A percentile compares a stretch with the other conserved stretches of the same genome.
Conservation (phyloP, 2,329 filamentous ascomycete genomes). For the Trichoderma afroharzianum region DNA sequence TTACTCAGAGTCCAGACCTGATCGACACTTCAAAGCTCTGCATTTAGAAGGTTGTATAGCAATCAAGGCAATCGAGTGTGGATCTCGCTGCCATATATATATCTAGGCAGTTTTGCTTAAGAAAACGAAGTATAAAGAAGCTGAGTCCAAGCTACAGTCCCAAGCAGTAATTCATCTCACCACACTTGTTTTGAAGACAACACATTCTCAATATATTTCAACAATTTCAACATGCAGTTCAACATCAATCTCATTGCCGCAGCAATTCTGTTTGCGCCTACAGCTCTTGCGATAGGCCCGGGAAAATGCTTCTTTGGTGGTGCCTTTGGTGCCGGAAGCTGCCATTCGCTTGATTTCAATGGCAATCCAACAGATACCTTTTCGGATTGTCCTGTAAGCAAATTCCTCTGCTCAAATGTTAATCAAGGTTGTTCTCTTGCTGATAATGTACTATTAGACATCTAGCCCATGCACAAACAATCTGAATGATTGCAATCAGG, state of each 20-base stretch:
- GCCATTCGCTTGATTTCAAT: neutral
- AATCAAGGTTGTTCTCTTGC: neutral
- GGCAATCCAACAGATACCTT: neutral
- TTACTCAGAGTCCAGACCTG: neutral
- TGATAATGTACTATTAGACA: neutral
- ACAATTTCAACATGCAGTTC: neutral
- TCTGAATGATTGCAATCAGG: neutral
- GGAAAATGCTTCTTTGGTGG: neutral
- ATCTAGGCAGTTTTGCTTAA: neutral
- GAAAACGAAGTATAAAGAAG: neutral
- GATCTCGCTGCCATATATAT: neutral
- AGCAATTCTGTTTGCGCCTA: neutral
- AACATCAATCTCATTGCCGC: neutral
- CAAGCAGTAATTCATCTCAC: neutral
- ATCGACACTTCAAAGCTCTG: neutral
- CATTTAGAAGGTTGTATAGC: neutral
- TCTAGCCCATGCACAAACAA: neutral
- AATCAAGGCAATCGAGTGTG: neutral
- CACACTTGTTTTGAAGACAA: neutral
- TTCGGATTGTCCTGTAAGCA: neutral
- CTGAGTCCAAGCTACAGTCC: neutral
- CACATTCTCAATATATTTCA: neutral
- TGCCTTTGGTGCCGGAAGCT: neutral
- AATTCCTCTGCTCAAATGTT: neutral
- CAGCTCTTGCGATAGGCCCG: neutral